Conservation (phyloP, 306 rosid species). For the Pyrus betulifolia region DNA sequence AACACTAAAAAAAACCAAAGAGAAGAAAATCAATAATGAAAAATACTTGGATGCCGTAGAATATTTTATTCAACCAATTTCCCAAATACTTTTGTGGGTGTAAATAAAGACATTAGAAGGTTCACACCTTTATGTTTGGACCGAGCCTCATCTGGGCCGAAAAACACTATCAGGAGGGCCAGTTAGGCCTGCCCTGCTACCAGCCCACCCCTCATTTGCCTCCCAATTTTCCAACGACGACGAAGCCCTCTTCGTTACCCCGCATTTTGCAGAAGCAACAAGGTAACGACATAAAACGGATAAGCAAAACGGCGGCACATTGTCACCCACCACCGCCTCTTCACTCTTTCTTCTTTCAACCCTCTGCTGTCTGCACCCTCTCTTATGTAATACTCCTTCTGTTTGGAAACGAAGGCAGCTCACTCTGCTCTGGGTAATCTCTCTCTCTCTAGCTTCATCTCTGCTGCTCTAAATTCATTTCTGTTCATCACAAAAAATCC, state of each 20-base stretch:
- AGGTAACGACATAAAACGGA: slow-evolving; percentile 12
- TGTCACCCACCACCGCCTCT: slow-evolving; percentile 1
- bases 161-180: background rate
- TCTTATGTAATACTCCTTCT: background rate
- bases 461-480: background rate
- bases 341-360: slow-evolving; percentile 1
- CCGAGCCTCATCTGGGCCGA: background rate
- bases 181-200: background rate
- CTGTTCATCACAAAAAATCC: background rate
- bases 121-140: background rate
- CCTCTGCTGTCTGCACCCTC: background rate
- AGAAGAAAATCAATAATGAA: too few relatives aligned
- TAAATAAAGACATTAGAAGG: too few relatives aligned
- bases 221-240: too few relatives aligned
- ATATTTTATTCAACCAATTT: too few relatives aligned
- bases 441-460: background rate
- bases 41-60: too few relatives aligned
- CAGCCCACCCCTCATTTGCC: background rate
- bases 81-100: too few relatives aligned
- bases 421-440: slow-evolving; percentile 6
- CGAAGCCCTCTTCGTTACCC: background rate
- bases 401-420: background rate
- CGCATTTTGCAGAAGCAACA: background rate
- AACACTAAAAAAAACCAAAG: too few relatives aligned
- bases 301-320: slow-evolving; percentile 22